Conservation (phyloP, 169 alveolate genomes). For the Eimeria nieschulzi region DNA sequence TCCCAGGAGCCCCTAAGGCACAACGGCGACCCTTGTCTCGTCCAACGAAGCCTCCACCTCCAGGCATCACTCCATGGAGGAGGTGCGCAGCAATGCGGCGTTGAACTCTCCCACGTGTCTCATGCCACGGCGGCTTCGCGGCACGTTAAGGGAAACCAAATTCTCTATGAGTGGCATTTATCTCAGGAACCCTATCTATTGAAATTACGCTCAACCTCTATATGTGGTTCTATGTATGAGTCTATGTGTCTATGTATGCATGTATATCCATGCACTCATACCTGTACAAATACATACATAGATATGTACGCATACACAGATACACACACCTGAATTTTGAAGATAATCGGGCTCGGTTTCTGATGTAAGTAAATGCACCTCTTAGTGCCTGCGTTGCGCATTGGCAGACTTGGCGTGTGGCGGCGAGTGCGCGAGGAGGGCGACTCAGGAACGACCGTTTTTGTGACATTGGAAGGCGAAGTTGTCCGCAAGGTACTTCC, state of each 20-base stretch:
- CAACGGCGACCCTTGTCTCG: conserved; percentile 63
- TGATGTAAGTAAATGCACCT: not conserved
- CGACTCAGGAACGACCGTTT: conserved; percentile 14
- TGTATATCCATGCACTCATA: too few relatives aligned
- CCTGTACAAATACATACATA: not conserved
- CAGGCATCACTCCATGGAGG: conserved; percentile 55
- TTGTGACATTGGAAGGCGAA: conserved; percentile 64
- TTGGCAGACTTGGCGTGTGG: conserved; percentile 48
- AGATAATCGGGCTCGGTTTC: not conserved
- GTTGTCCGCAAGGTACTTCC: conserved; percentile 36
- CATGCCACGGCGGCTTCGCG: too few relatives aligned
- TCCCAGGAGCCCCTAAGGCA: conserved; percentile 59
- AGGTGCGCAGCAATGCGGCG: not conserved
- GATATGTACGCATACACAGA: not conserved
- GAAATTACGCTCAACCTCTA: too few relatives aligned
- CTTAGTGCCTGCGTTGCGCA: not conserved
- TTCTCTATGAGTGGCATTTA: not conserved
- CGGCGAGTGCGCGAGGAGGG: conserved; percentile 47
- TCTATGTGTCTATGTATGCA: too few relatives aligned
- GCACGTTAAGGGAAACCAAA: too few relatives aligned
- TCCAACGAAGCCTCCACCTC: conserved; percentile 65
- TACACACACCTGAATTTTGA: not conserved
- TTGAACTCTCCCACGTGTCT: too few relatives aligned
- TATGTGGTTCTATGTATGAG: too few relatives aligned
- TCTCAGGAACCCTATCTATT: too few relatives aligned